A percentile compares a stretch with the other conserved stretches of the same genome.
These are phyloP conservation scores for Boletus subcaerulescens DNA, from an alignment of 768 basidiomycete genomes.

Conservation along the genomic window DNA sequence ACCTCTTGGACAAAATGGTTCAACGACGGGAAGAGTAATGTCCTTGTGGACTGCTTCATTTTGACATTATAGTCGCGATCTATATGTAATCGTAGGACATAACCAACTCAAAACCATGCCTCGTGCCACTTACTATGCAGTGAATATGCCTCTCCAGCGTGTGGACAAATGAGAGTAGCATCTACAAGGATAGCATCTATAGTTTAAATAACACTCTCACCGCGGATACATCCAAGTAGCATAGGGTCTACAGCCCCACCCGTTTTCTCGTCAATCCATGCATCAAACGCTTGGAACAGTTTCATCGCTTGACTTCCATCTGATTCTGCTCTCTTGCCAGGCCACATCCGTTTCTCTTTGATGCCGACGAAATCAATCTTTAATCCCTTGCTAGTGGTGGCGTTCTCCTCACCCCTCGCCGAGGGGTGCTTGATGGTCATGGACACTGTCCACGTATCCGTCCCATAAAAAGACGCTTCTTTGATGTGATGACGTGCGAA, in stretches of 20 bases:
- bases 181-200: neutral
- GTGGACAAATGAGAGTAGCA: neutral
- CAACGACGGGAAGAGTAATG: too few species aligned
- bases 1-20: too few species aligned
- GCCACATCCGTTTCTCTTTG: constrained; percentile 84
- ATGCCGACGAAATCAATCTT: constrained; percentile 77
- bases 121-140: too few species aligned
- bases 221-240: constrained; percentile 70
- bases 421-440: constrained; percentile 59
- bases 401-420: neutral
- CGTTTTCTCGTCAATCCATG: constrained; percentile 65
- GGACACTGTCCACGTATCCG: constrained; percentile 68
- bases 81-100: too few species aligned
- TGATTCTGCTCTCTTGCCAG: constrained; percentile 54
- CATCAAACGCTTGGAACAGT: constrained; percentile 72
- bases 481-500: constrained; percentile 84
- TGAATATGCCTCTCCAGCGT: neutral
- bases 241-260: constrained; percentile 64
- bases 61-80: too few species aligned
- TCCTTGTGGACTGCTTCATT: too few species aligned
- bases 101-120: too few species aligned
- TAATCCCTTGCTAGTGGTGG: constrained; percentile 24
- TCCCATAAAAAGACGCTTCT: constrained; percentile 84
- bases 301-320: constrained; percentile 59
- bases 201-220: constrained; percentile 43